phyloP scores from a whole-genome alignment of 2,329 filamentous ascomycete species.

The Colletotrichum theobromicola region DNA sequence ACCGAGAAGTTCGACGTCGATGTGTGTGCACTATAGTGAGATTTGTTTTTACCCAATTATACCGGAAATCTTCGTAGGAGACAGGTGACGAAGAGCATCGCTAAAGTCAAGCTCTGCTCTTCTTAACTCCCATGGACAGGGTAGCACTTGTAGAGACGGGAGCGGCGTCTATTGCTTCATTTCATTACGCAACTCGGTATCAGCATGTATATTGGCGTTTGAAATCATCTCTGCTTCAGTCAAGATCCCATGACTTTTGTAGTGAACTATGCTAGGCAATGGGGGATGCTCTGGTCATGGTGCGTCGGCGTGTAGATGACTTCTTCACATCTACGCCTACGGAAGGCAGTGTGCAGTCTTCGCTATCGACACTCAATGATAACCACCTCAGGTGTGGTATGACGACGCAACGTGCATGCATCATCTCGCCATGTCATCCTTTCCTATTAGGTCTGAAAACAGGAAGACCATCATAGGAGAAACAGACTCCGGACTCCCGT shows the following conservation, averaged over 20 bases:
- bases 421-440: neutral
- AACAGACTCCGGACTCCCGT: accelerated
- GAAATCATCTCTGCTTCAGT: neutral
- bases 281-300: no score
- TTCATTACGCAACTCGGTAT: no score
- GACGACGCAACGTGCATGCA: neutral
- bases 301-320: neutral
- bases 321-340: neutral
- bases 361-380: neutral
- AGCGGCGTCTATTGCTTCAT: no score
- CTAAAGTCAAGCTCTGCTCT: no score
- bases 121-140: no score
- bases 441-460: neutral
- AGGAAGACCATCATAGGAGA: neutral
- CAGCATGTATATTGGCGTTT: neutral
- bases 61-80: no score
- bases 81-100: no score
- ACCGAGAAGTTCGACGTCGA: no score
- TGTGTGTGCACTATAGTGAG: no score
- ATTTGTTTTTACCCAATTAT: no score
- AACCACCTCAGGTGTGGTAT: no score
- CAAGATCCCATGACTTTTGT: neutral
- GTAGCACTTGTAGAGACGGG: no score
- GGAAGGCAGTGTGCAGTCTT: neutral
- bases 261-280: neutral